A percentile compares a stretch with the other conserved stretches of the same genome.
These are phyloP conservation scores for Oryza australiensis DNA, from an alignment of 176 grass and related monocot species.

Conservation along the genomic window DNA sequence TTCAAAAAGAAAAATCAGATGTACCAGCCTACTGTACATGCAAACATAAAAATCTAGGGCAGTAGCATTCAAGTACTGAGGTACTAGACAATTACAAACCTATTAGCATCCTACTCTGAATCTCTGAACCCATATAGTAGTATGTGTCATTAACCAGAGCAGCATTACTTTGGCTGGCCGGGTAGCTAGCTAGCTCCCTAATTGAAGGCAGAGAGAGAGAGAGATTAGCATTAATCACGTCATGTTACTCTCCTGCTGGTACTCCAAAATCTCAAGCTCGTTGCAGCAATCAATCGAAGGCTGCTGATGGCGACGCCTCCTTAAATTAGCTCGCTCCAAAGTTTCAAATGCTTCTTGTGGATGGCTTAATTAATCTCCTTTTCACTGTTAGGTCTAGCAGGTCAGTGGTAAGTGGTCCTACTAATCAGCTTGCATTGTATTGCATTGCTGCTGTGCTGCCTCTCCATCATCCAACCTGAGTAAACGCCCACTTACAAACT, in stretches of 20 bases:
- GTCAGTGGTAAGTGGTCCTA: conserved; percentile 9
- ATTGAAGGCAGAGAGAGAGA: not conserved
- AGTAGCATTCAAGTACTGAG: conserved; percentile 13
- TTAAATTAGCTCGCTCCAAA: not conserved
- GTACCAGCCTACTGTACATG: not conserved
- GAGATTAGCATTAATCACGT: conserved; percentile 30
- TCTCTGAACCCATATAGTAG: not conserved
- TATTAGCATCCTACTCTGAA: not conserved
- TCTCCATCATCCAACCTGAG: conserved; percentile 3
- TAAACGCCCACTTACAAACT: conserved; percentile 2
- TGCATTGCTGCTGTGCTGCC: not conserved
- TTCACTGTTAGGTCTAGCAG: conserved; percentile 20
- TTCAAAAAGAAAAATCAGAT: not conserved
- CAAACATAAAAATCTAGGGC: conserved; percentile 23
- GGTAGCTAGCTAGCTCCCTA: not conserved
- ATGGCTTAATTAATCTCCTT: not conserved
- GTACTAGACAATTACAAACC: conserved; percentile 16
- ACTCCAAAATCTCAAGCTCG: not conserved
- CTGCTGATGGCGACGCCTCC: not conserved
- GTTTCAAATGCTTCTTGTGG: not conserved
- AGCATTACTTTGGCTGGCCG: not conserved
- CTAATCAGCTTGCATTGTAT: not conserved
- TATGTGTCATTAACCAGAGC: conserved; percentile 23
- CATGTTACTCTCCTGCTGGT: not conserved
- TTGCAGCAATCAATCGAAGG: not conserved